Conservation (phyloP, 2,329 filamentous ascomycete species). For the Neonectria hederae region DNA sequence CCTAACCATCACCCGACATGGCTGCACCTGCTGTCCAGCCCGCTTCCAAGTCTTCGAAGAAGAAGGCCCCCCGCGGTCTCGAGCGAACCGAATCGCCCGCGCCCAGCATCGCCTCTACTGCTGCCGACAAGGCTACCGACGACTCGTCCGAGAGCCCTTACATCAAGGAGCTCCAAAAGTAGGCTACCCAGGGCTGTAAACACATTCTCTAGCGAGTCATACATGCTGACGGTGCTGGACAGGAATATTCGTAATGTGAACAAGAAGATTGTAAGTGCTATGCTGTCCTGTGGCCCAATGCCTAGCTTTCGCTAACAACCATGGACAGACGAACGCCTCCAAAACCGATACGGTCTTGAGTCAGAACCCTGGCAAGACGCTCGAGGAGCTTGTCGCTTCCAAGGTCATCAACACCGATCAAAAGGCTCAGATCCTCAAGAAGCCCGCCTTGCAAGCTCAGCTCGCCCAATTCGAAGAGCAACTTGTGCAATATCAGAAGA, state of each 20-base stretch:
- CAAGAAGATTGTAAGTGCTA: conserved; percentile 86
- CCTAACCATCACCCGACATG: conserved; percentile 53
- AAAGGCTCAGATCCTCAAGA: conserved; percentile 80
- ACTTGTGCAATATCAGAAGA: conserved; percentile 76
- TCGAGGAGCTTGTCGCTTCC: conserved; percentile 76
- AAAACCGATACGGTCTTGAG: conserved; percentile 77
- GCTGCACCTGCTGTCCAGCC: conserved; percentile 68
- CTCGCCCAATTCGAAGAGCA: conserved; percentile 78
- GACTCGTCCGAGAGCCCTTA: conserved; percentile 77
- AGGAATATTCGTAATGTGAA: conserved; percentile 91
- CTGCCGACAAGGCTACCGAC: conserved; percentile 62
- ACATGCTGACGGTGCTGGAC: conserved; percentile 31
- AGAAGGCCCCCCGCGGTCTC: conserved; percentile 66
- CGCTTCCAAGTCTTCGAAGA: conserved; percentile 75
- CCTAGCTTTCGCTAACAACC: conserved; percentile 30
- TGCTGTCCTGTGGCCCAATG: conserved; percentile 22
- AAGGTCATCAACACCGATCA: conserved; percentile 85
- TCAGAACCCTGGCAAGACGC: conserved; percentile 74
- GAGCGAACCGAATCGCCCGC: conserved; percentile 66
- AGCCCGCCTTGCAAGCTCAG: conserved; percentile 75
- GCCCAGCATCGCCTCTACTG: conserved; percentile 56
- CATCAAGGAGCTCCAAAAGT: conserved; percentile 93
- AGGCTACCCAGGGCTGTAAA: conserved; percentile 46
- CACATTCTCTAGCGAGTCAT: background rate
- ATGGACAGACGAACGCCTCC: conserved; percentile 69